Evolutionary conservation across 23 red algal species (phyloP).

Genomic region (Gracilaria domingensis): DNA sequence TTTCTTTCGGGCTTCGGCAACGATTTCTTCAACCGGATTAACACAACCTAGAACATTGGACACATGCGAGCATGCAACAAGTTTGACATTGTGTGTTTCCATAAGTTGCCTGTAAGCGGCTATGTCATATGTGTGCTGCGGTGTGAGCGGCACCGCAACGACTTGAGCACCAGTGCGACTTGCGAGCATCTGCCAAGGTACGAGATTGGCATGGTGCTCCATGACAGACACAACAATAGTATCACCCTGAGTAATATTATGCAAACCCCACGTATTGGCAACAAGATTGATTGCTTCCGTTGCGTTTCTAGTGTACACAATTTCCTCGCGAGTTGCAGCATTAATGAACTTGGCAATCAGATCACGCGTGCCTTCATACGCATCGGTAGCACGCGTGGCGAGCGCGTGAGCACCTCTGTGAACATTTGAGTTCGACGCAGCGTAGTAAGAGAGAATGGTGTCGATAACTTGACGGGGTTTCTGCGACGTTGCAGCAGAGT

Average conservation of each 20-base stretch:
- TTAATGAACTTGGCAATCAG: constrained; percentile 75
- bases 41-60: constrained; percentile 94
- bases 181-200: constrained; percentile 98
- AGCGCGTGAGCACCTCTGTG: constrained; percentile 96
- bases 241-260: constrained; percentile 85
- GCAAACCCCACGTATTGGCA: constrained; percentile 84
- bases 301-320: constrained; percentile 97
- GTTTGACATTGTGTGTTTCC: constrained; percentile 63
- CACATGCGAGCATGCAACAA: constrained; percentile 92
- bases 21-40: constrained; percentile 78
- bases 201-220: constrained; percentile 99
- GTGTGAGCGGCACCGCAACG: constrained; percentile 69
- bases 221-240: constrained; percentile 88
- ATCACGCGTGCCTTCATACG: constrained; percentile 85
- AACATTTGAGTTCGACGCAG: constrained; percentile 89
- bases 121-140: constrained; percentile 66
- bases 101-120: constrained; percentile 60
- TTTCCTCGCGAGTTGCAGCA: constrained; percentile 75
- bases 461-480: constrained; percentile 94
- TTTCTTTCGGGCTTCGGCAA: constrained; percentile 54
- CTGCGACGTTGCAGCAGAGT: constrained; percentile 98
- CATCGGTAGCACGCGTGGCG: constrained; percentile 91
- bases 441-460: constrained; percentile 87
- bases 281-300: constrained; percentile 98
- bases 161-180: constrained; percentile 75